These are phyloP conservation scores for Cymbopogon flexuosus DNA, from an alignment of 202 grass and related monocot genomes.

Conservation along the genomic window DNA sequence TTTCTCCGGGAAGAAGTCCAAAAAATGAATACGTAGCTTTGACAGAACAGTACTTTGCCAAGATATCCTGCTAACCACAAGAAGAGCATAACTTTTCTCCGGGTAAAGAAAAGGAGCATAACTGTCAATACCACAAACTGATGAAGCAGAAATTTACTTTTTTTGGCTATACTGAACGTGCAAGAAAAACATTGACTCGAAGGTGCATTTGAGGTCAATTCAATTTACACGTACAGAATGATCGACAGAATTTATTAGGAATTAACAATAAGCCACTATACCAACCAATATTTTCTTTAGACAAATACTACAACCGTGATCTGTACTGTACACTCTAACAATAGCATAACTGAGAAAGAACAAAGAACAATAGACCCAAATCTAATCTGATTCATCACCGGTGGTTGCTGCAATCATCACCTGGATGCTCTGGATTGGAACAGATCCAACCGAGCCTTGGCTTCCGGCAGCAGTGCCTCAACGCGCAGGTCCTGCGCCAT, in stretches of 20 bases:
- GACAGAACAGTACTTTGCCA: background rate
- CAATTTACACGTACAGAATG: background rate
- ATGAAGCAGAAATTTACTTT: background rate
- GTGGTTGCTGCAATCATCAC: constrained; percentile 31
- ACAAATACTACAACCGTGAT: background rate
- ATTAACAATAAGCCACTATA: background rate
- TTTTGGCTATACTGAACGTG: background rate
- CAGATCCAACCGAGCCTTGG: constrained; percentile 53
- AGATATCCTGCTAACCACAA: background rate
- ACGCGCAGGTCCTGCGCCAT: constrained; percentile 68
- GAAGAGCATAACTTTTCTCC: no score
- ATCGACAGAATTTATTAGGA: background rate
- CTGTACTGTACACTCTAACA: constrained; percentile 39
- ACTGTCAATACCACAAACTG: background rate
- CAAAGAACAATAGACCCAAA: constrained; percentile 9
- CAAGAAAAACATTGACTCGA: no score
- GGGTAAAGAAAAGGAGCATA: no score
- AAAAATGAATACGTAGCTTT: background rate
- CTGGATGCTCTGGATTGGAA: constrained; percentile 61
- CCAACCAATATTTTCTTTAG: background rate
- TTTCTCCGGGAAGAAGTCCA: background rate
- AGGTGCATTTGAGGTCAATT: background rate
- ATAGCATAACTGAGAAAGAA: background rate
- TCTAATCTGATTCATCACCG: background rate
- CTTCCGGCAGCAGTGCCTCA: constrained; percentile 47